A percentile compares a stretch with the other conserved stretches of the same genome.
These are phyloP conservation scores for Psilocybe subaeruginosa DNA, from an alignment of 768 basidiomycete species.

Conservation along the genomic window DNA sequence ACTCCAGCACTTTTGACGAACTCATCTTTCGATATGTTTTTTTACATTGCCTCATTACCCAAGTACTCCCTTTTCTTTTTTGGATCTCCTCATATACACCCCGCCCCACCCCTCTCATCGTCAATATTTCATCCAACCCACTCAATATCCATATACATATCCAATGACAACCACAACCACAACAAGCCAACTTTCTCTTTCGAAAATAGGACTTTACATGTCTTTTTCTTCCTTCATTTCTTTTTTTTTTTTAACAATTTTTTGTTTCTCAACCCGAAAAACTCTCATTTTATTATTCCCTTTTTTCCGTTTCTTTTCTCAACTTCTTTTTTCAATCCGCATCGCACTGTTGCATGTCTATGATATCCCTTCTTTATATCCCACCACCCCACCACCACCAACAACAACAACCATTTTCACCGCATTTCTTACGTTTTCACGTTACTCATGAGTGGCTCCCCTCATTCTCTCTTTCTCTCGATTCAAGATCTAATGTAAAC, in stretches of 20 bases:
- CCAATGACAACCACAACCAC: background rate
- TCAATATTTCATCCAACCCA: conserved; percentile 5
- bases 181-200: conserved; percentile 6
- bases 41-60: background rate
- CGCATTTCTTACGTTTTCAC: too few relatives aligned
- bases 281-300: background rate
- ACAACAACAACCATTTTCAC: too few relatives aligned
- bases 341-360: too few relatives aligned
- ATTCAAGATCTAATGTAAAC: conserved; percentile 2
- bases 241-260: too few relatives aligned
- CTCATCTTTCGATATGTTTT: background rate
- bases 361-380: background rate
- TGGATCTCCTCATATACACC: conserved; percentile 17
- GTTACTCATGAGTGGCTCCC: background rate
- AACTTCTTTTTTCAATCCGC: background rate
- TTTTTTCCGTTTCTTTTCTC: background rate
- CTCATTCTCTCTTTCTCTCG: background rate
- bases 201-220: background rate
- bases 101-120: conserved; percentile 4
- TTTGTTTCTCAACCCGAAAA: background rate
- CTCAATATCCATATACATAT: background rate
- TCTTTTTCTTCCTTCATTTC: too few relatives aligned
- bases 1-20: background rate
- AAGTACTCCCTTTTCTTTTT: conserved; percentile 11
- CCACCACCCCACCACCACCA: background rate